Percentiles rank a stretch among this genome's conserved stretches.
Conservation (phyloP, 352 stramenopile species). For the Globisporangium mamillatum region DNA sequence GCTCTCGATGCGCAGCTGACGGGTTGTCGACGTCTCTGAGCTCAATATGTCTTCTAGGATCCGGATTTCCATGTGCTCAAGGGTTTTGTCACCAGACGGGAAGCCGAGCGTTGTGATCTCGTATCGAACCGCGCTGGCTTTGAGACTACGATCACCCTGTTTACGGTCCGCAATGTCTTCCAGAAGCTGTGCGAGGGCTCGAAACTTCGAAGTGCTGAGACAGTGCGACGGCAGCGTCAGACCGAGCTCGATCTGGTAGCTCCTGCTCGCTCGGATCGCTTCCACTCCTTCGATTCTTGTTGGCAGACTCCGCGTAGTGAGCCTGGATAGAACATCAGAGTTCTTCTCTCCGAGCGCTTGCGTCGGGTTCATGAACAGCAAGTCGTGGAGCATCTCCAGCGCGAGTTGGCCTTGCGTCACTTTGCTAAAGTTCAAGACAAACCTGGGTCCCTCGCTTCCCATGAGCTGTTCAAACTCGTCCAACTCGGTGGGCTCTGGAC, state of each 20-base stretch:
- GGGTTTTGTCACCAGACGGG: not conserved
- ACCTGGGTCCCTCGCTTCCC: not conserved
- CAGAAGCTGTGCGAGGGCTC: not conserved
- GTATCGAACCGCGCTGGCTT: not conserved
- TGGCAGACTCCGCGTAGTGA: not conserved
- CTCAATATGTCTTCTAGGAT: conserved; percentile 4
- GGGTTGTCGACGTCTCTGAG: conserved; percentile 2
- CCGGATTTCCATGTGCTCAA: not conserved
- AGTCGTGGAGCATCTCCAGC: not conserved
- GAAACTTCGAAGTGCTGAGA: not conserved
- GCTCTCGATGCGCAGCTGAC: not conserved
- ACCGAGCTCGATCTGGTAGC: not conserved
- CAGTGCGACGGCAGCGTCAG: not conserved
- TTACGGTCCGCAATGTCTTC: not conserved
- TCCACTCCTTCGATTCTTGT: too few species aligned
- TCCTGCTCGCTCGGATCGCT: too few species aligned
- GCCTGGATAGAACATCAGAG: too few species aligned
- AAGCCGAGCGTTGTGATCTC: conserved; percentile 4
- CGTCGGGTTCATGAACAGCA: not conserved
- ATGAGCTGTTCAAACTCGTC: conserved; percentile 7
- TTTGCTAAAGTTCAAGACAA: not conserved
- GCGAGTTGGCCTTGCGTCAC: not conserved
- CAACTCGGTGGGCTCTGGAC: not conserved
- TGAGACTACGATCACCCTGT: too few species aligned
- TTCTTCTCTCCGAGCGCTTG: not conserved